Evolutionary conservation across 805 yeast genomes (phyloP), one percentile per base, ranked within the genome.

Genomic region (Candida taoyuanica): DNA sequence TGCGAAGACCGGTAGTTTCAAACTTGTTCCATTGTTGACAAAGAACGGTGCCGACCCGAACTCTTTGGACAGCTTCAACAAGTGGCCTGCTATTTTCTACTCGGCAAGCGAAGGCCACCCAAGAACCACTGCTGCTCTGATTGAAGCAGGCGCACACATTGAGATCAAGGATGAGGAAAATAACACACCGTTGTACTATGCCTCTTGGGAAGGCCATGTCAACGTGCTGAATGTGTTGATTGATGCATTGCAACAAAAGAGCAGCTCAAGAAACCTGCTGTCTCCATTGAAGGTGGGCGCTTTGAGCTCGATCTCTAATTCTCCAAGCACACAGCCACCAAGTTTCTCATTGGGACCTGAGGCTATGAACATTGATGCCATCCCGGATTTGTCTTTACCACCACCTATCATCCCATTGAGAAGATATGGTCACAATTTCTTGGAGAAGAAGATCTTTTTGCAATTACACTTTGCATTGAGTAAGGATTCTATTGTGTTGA

Each of bases 391-490:
- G 34, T 77, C 88, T 17, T 68, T 93, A 41, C 98, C 98, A 1
- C 98, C 98, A 1, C 98, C 98, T 4, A 86, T 93, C 37, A 78
- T 93, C 35, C 98, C 98, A 1, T 65, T 93, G 37, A 73, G 96
- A 52, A 76, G 95, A 52, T 93, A 93, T 57, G 98, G 98, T 13
- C 98, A 93, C 62, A 93, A 87, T 59, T 93, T 88, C 65, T 64
- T 93, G 53, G 98, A 93, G 56, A 85, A 85, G 57, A 87, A 86
- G 59, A 86, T 86, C 5, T 78, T 88, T 45, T 71, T 93, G 21
- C 95, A 89, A 56, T 64, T 93, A 30, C 71, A 75, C 3, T 81
- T 88, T 51, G 77, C 78, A 49, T 36, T 72, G 40, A 66, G 68
- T 7, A 56, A 70, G 34, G 63, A 68, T 30, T 67, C 78, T 1